Base-by-base conservation (phyloP, 441 rosid genomes). In the Pelargonium cotyledonis region DNA sequence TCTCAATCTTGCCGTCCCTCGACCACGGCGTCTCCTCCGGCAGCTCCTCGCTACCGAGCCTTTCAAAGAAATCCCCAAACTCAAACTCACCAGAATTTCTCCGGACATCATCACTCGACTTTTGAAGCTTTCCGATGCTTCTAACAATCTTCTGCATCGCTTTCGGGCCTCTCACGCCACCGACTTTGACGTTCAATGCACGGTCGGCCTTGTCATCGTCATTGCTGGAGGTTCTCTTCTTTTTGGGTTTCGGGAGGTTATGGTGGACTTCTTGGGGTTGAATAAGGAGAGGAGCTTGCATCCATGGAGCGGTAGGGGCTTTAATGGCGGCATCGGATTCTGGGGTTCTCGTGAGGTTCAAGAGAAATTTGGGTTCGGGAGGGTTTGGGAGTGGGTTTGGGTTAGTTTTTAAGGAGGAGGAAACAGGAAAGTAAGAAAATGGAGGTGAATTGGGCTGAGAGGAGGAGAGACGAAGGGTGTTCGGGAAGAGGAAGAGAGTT, bases 241-340 rank as follows among this genome's bases (percentile, higher is more conserved):
- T 57, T 63, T n/a, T 67, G 66, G 75, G 77, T 69, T 73, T 57
- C 0, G 83, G 68, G 69, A 75, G 78, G 67, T 84, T 69, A 15
- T n/a, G n/a, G n/a, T n/a, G n/a, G n/a, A n/a, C n/a, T n/a, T n/a
- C n/a, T n/a, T 79, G 81, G 60, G 90, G 81, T 68, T 79, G 86
- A 71, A 81, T 83, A 71, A 83, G 77, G 67, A 81, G 80, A 61
- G 90, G 83, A 74, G 81, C 78, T 70, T 74, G 83, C 85, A 86
- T 85, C 97, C 96, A 91, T 61, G 97, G 97, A 72, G 97, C 82
- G 2, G 88, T 82, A 35, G 90, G 87, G 65, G 74, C 73, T 81
- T 69, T 88, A 65, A 81, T 76, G 77, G 77, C 35, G 70, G 79
- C 75, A 65, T 68, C 75, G n/a, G 81, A 62, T 4, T 16, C 57